Base-by-base conservation (phyloP, 129 eudicot genomes). In the Erigeron canadensis region DNA sequence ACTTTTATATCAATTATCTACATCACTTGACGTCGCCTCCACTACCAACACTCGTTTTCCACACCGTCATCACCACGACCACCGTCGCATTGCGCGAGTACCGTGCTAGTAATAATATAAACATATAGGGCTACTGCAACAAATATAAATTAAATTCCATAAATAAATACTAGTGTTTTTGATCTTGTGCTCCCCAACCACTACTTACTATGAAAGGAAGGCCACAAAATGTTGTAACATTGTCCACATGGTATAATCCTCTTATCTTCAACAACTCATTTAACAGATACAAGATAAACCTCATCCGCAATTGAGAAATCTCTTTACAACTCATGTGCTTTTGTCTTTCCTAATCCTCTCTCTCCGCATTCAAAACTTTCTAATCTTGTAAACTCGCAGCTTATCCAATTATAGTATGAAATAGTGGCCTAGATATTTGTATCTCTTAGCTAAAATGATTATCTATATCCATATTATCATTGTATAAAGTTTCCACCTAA, bases 301-400 rank as follows among this genome's bases (percentile, higher is more conserved):
- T 53, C 16, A 65, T 22, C 48, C 72, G 51, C 39, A 42, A 65
- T 55, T 75, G 28, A 12, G 43, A 75, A 53, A 42, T 16, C 38
- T 45, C 58, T 53, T 65, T 66, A 66, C 79, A 75, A 75, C 67
- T 75, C 79, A 75, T 75, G 66, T 65, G 73, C 39, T 40, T 55
- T 15, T 75, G 79, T 75, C 79, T 42, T 55, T 46, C 79, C 10
- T 75, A 65, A 65, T 75, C 79, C 65, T 6, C 38, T 11, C 78
- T 34, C 43, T 10, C 65, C 65, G 13, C 46, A 72, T 60, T 72
- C 43, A 72, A 72, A 61, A 21, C 51, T 48, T 62, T 62, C 21
- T 51, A 37, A 73, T 28, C 73, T 41, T 43, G 40, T 46, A 15
- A 13, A 10, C 11, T 73, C 72, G 5, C 38, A 47, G 2, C 34